Evolutionary conservation across 306 rosid species (phyloP), one percentile per base, ranked within the genome.

Genomic region (Pyrus communis): DNA sequence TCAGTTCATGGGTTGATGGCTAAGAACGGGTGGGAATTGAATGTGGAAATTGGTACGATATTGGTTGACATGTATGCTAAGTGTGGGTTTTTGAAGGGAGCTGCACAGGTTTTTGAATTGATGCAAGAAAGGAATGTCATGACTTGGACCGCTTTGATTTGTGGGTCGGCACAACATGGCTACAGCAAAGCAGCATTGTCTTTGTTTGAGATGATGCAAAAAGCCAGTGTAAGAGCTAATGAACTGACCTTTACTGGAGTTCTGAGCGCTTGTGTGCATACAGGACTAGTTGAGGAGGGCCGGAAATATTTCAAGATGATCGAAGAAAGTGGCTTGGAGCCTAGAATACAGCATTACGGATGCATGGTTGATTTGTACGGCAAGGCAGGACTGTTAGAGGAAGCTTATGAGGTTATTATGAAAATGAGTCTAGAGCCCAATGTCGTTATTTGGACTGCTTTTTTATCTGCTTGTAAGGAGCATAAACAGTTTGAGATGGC

Each of bases 291-390:
- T 4, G 69, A 78, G 19, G 86, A 88, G 70, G 97, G 92, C 35
- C 75, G 42, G 1, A 82, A 51, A 78, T 89, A 86, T 75, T 88
- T 87, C 80, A 75, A 80, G 77, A 79, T 89, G 92, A 89, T 89
- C 65, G 85, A 82, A 82, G 86, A 81, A 72, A 49, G 72, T 57
- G 84, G 86, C 30, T 72, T 89, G 80, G 86, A 82, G 69, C 81
- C 81, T 62, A 77, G 79, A 42, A 83, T 85, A 81, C 88, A 91
- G 28, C 94, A 91, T 66, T 89, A 89, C 69, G 86, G 90, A 35
- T 85, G 89, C 74, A 69, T 87, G 83, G 89, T 89, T 79, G 84
- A 87, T 87, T 80, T 87, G 83, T 80, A 82, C 60, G 90, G 93
- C 22, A 88, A 80, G 80, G 85, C 85, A 22, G 90, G 94, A 75